Percentiles rank a stretch among this genome's conserved stretches.
phyloP scores from a whole-genome alignment of 495 filamentous ascomycete species.

The Sabuloglossum arenarium region DNA sequence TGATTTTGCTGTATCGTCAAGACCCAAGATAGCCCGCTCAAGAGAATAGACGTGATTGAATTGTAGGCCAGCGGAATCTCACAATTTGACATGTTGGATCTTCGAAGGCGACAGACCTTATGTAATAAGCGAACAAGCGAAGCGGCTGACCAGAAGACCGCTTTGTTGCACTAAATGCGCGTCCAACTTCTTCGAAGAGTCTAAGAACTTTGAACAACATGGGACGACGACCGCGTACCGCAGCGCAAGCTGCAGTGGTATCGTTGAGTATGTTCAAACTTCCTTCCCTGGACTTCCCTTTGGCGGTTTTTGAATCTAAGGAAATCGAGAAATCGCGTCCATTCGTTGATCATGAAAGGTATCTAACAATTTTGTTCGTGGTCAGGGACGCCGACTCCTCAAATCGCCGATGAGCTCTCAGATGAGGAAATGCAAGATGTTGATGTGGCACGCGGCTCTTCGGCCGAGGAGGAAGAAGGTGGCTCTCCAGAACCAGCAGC shows the following conservation, averaged over 20 bases:
- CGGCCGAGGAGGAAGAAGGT: slow-evolving; percentile 14
- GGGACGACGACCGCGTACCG: slow-evolving; percentile 3
- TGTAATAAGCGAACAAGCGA: neutral
- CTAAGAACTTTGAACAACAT: neutral
- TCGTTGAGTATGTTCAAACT: neutral
- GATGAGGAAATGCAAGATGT: slow-evolving; percentile 18
- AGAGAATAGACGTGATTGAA: no score
- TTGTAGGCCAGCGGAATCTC: neutral
- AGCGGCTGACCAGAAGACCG: neutral
- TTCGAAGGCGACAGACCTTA: no score
- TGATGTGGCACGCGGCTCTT: slow-evolving; percentile 10
- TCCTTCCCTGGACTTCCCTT: neutral
- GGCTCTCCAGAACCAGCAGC: slow-evolving; percentile 13
- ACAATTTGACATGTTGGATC: no score
- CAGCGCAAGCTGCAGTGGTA: slow-evolving; percentile 3
- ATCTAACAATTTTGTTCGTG: neutral
- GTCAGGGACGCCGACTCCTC: slow-evolving; percentile 9
- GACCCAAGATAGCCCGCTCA: no score
- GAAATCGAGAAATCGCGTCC: neutral
- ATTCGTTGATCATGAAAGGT: neutral
- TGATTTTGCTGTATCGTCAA: no score
- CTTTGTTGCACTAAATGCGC: neutral
- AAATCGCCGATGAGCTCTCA: slow-evolving; percentile 5
- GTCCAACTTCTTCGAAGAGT: neutral
- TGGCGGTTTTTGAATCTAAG: neutral